A percentile compares a stretch with the other conserved stretches of the same genome.
Conservation (phyloP, 306 rosid species). For the Dalbergia cochinchinensis region DNA sequence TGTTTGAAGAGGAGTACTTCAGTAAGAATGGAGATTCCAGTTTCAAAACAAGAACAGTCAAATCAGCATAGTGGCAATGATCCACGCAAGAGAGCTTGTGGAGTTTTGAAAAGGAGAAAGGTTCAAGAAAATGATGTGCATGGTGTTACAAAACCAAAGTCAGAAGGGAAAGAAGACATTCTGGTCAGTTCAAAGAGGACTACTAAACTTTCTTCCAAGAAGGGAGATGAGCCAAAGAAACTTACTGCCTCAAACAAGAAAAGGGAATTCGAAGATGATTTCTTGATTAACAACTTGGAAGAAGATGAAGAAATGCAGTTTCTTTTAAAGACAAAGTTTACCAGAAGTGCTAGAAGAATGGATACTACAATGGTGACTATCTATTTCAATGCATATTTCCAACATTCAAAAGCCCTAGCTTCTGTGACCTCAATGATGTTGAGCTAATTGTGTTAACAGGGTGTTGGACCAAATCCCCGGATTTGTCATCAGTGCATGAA, state of each 20-base stretch:
- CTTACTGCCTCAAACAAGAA: constrained; percentile 38
- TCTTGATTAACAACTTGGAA: constrained; percentile 36
- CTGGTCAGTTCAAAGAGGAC: constrained; percentile 4
- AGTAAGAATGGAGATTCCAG: constrained; percentile 50
- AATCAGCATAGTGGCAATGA: constrained; percentile 19
- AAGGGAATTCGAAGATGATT: constrained; percentile 45
- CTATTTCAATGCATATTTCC: constrained; percentile 32
- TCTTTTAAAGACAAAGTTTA: constrained; percentile 48
- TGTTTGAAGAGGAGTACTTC: constrained; percentile 4
- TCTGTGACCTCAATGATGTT: constrained; percentile 32
- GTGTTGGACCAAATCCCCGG: constrained; percentile 38
- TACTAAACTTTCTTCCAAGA: constrained; percentile 36
- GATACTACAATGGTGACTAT: constrained; percentile 30
- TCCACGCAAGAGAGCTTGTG: constrained; percentile 29
- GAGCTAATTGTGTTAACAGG: constrained; percentile 48
- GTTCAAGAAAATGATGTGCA: constrained; percentile 27
- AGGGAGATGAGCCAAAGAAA: constrained; percentile 46
- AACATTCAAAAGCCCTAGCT: constrained; percentile 21
- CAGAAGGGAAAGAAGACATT: constrained; percentile 41
- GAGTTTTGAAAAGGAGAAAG: constrained; percentile 39
- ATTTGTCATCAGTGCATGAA: constrained; percentile 83
- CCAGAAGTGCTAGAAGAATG: constrained; percentile 52
- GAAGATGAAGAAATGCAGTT: constrained; percentile 45
- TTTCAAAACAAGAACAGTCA: constrained; percentile 29
- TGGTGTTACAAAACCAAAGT: constrained; percentile 2